These are phyloP conservation scores for Candida maris DNA, from an alignment of 805 yeast species.

Conservation along the genomic window DNA sequence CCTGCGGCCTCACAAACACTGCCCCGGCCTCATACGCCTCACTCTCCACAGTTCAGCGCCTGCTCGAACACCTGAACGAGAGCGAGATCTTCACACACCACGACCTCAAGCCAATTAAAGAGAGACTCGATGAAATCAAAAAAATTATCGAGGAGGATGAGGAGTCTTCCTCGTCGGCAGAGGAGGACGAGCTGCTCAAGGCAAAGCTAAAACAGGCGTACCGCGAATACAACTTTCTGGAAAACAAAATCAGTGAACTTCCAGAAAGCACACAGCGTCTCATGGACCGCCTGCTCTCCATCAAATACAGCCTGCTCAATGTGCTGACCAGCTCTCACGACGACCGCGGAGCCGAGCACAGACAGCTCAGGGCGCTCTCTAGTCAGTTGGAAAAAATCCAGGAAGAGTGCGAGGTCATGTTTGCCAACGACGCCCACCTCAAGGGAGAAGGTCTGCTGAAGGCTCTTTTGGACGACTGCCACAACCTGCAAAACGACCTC, in stretches of 20 bases:
- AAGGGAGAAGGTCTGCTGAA: slow-evolving; percentile 50
- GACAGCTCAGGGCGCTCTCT: slow-evolving; percentile 13
- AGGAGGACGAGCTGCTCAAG: slow-evolving; percentile 45
- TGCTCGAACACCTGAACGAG: slow-evolving; percentile 79
- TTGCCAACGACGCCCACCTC: slow-evolving; percentile 13
- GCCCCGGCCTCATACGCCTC: slow-evolving; percentile 96
- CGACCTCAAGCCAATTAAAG: slow-evolving; percentile 75
- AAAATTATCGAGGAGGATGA: slow-evolving; percentile 54
- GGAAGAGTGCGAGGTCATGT: slow-evolving; percentile 20
- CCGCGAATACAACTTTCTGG: slow-evolving; percentile 53
- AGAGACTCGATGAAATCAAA: slow-evolving; percentile 66
- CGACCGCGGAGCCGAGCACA: slow-evolving; percentile 21
- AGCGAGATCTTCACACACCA: slow-evolving; percentile 78
- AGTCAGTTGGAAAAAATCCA: slow-evolving; percentile 22
- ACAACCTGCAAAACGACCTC: slow-evolving; percentile 67
- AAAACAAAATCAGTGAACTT: slow-evolving; percentile 50
- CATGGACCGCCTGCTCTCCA: slow-evolving; percentile 56
- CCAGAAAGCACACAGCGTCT: slow-evolving; percentile 47
- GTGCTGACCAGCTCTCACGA: slow-evolving; percentile 46
- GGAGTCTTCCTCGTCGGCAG: slow-evolving; percentile 41
- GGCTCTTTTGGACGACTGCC: slow-evolving; percentile 81
- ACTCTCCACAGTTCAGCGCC: slow-evolving; percentile 76
- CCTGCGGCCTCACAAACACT: slow-evolving; percentile 85
- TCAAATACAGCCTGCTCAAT: slow-evolving; percentile 61
- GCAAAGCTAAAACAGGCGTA: slow-evolving; percentile 64